Evolutionary conservation across 192 early-diverging fungal genomes (phyloP), one percentile per base, ranked within the genome.

Genomic region (Coemansia sp.): DNA sequence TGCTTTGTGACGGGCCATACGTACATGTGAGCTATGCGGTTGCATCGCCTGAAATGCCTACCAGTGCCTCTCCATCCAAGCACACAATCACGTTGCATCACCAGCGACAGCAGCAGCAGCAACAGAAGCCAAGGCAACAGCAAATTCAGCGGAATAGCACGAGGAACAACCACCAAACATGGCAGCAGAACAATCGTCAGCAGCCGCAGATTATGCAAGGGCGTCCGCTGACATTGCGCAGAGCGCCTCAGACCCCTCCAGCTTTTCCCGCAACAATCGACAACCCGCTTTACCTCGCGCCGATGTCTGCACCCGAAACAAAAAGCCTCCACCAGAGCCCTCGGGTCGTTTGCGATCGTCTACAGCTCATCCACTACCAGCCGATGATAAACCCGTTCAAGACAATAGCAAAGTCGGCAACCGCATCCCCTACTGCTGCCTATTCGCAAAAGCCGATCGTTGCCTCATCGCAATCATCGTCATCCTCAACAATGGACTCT

Each of bases 321-420:
- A 54, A 54, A 54, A 54, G 55, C 34, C 55, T 57, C 9, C 37
- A 27, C 23, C 57, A 28, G 14, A 31, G 23, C 15, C 9, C 57
- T 19, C 44, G 22, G 25, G 30, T 33, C 25, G 28, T 37, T 6
- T 47, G 53, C 41, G 52, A 42, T 47, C 55, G 54, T 3, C 48
- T 57, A 19, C 62, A 50, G 15, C 59, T 70, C 22, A 38, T 63
- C 52, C 68, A 67, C 36, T 48, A 59, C 11, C 68, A 63, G 57
- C 74, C 68, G 4, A 59, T 57, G 10, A 37, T 57, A 23, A 77
- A 77, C 25, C 74, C 74, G 38, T 77, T 72, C 59, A 71, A 72
- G 31, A 68, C 65, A 22, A 64, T 78, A 69, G 52, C 52, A 9
- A 54, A 54, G n/a, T 54, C 52, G 14, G 30, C 52, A 54, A 54